Conservation (phyloP, 2,329 filamentous ascomycete genomes). For the Calycina herbarum region DNA sequence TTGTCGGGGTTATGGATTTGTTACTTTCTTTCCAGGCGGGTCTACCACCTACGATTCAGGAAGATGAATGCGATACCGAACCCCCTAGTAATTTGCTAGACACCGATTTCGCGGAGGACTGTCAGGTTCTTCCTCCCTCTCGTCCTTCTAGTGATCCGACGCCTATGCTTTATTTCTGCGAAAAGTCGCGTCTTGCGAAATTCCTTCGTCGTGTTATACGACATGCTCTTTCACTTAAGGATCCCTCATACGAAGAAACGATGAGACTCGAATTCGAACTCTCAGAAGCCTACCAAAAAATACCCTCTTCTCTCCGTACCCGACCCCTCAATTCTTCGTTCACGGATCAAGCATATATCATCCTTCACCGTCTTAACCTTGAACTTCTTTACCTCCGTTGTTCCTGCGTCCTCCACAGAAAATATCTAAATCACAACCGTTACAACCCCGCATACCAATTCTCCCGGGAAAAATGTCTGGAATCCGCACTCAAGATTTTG, state of each 20-base stretch:
- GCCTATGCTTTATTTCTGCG: slow-evolving; percentile 50
- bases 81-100: slow-evolving; percentile 63
- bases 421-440: slow-evolving; percentile 39
- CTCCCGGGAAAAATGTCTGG: slow-evolving; percentile 51
- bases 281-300: slow-evolving; percentile 44
- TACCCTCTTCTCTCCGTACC: slow-evolving; percentile 47
- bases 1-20: slow-evolving; percentile 58
- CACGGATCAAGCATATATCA: slow-evolving; percentile 14
- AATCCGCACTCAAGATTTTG: slow-evolving; percentile 49
- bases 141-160: slow-evolving; percentile 59
- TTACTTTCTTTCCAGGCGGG: slow-evolving; percentile 67
- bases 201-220: slow-evolving; percentile 51
- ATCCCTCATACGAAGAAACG: slow-evolving; percentile 50
- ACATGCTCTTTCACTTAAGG: slow-evolving; percentile 49
- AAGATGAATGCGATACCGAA: slow-evolving; percentile 61
- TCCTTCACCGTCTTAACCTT: slow-evolving; percentile 18
- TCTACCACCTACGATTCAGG: slow-evolving; percentile 63
- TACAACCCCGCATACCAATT: slow-evolving; percentile 50
- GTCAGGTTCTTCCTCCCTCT: slow-evolving; percentile 52
- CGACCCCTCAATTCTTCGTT: slow-evolving; percentile 14
- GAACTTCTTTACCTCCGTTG: slow-evolving; percentile 19
- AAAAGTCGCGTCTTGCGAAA: slow-evolving; percentile 47
- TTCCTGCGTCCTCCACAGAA: slow-evolving; percentile 22
- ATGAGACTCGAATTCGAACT: slow-evolving; percentile 48
- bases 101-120: slow-evolving; percentile 60